phyloP scores from a whole-genome alignment of 179 eudicot genomes.

The Beta macrorhiza region DNA sequence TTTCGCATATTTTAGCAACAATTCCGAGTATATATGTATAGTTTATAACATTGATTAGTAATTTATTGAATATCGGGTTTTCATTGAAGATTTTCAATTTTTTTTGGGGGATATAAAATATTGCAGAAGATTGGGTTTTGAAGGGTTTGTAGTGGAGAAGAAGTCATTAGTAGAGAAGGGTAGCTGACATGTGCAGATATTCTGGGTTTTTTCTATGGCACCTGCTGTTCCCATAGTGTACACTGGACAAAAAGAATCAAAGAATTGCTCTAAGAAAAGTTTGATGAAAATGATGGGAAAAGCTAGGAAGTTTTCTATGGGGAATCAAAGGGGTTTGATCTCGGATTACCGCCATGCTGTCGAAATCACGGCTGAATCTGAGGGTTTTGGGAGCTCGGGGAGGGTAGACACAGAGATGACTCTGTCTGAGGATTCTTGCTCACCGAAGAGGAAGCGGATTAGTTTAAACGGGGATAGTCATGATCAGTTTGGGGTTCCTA shows the following conservation, averaged over 20 bases:
- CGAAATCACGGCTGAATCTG: slow-evolving; percentile 44
- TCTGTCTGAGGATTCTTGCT: slow-evolving; percentile 47
- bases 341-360: slow-evolving; percentile 34
- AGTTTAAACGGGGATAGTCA: slow-evolving; percentile 52
- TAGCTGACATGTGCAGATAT: slow-evolving; percentile 27
- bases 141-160: too few relatives aligned
- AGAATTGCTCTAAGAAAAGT: slow-evolving; percentile 19
- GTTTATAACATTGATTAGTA: too few relatives aligned
- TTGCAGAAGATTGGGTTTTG: not conserved
- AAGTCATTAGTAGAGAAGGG: not conserved
- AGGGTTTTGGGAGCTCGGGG: slow-evolving; percentile 63
- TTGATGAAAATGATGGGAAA: slow-evolving; percentile 40
- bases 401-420: slow-evolving; percentile 46
- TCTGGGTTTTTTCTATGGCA: slow-evolving; percentile 26
- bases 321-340: slow-evolving; percentile 32
- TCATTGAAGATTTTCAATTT: too few relatives aligned
- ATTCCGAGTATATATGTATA: too few relatives aligned
- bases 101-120: too few relatives aligned
- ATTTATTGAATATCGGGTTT: not conserved
- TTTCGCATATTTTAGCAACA: too few relatives aligned
- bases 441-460: slow-evolving; percentile 52
- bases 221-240: slow-evolving; percentile 30
- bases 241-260: slow-evolving; percentile 28
- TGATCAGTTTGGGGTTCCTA: slow-evolving; percentile 65
- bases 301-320: slow-evolving; percentile 47